Evolutionary conservation across 1,139 yeast species (phyloP).

Genomic region (Candida anutae): DNA sequence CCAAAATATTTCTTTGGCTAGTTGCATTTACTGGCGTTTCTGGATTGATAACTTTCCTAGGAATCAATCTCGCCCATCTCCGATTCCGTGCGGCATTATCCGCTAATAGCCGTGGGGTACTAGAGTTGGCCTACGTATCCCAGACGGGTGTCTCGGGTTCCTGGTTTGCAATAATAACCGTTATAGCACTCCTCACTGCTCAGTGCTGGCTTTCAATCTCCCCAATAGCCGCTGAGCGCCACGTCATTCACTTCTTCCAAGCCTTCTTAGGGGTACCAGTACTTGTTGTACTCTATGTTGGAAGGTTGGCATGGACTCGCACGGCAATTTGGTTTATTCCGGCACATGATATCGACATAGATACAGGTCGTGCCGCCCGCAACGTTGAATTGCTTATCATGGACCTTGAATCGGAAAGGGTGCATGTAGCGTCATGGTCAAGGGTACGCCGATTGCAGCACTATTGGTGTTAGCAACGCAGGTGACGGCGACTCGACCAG

Average conservation of each 20-base stretch:
- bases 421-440: no score
- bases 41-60: constrained; percentile 30
- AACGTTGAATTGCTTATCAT: no score
- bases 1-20: constrained; percentile 28
- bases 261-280: constrained; percentile 49
- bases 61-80: constrained; percentile 27
- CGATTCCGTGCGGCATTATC: constrained; percentile 28
- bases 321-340: constrained; percentile 35
- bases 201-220: constrained; percentile 38
- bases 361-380: no score
- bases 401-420: no score
- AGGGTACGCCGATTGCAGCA: no score
- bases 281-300: constrained; percentile 39
- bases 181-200: constrained; percentile 25
- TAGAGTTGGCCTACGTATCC: constrained; percentile 23
- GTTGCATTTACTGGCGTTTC: constrained; percentile 30
- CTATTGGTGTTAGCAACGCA: no score
- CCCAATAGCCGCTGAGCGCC: constrained; percentile 29
- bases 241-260: constrained; percentile 40
- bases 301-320: constrained; percentile 42
- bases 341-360: constrained; percentile 42
- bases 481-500: no score
- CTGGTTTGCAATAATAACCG: constrained; percentile 18
- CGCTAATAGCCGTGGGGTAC: constrained; percentile 23
- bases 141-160: constrained; percentile 29